Conservation (phyloP, 1,284 basidiomycete species). For the Ustilago xerochloae region DNA sequence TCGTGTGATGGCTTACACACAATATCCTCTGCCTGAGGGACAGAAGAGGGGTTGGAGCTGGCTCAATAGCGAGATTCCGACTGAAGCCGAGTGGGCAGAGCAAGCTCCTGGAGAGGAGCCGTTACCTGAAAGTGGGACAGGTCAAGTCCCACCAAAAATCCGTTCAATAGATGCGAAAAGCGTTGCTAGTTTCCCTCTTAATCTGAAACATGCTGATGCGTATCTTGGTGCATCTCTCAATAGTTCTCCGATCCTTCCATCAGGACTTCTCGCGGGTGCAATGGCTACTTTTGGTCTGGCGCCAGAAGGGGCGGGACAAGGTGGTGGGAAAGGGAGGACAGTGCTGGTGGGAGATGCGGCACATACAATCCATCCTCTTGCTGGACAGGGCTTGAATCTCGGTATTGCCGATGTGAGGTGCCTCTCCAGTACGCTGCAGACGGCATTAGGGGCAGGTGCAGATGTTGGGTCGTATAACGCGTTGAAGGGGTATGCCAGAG, state of each 20-base stretch:
- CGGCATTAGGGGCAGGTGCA: constrained; percentile 49
- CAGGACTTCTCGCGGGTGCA: constrained; percentile 41
- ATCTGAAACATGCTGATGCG: constrained; percentile 84
- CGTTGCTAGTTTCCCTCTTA: constrained; percentile 88
- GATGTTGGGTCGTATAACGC: constrained; percentile 62
- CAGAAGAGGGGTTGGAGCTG: constrained; percentile 40
- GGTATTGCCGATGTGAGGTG: constrained; percentile 81
- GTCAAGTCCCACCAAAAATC: constrained; percentile 77
- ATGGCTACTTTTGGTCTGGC: constrained; percentile 49
- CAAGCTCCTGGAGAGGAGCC: constrained; percentile 25
- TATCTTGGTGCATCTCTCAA: constrained; percentile 77
- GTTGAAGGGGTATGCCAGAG: constrained; percentile 52
- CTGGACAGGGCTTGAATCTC: constrained; percentile 94
- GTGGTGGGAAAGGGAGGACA: constrained; percentile 74
- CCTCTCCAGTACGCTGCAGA: constrained; percentile 36
- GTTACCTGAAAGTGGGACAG: constrained; percentile 46
- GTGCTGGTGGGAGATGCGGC: constrained; percentile 95
- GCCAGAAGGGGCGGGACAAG: constrained; percentile 51
- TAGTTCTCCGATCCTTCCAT: constrained; percentile 27
- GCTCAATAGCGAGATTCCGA: constrained; percentile 43
- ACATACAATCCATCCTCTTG: constrained; percentile 94
- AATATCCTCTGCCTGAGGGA: constrained; percentile 7
- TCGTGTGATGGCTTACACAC: constrained; percentile 72
- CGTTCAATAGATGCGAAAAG: constrained; percentile 79
- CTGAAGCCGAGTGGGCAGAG: constrained; percentile 41